These are phyloP conservation scores for Dorcoceras hygrometricum DNA, from an alignment of 257 asterid species.

Conservation along the genomic window DNA sequence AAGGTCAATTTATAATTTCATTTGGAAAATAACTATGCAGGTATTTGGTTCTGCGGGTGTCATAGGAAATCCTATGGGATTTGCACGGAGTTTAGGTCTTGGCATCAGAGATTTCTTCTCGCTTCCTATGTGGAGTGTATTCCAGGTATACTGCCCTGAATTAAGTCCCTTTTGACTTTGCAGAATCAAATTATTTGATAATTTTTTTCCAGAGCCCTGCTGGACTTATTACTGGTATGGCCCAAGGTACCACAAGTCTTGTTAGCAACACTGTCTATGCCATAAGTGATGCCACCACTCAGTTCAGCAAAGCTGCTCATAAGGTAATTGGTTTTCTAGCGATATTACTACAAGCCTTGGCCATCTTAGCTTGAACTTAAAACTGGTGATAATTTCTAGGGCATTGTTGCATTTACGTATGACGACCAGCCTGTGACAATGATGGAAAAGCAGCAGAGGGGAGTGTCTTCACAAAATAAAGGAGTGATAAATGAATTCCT, in stretches of 20 bases:
- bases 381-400: constrained; percentile 50
- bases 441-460: constrained; percentile 72
- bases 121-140: constrained; percentile 79
- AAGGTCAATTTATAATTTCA: constrained; percentile 16
- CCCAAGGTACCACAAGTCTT: constrained; percentile 95
- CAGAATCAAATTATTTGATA: neutral
- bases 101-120: constrained; percentile 93
- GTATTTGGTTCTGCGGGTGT: constrained; percentile 98
- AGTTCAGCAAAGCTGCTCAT: constrained; percentile 94
- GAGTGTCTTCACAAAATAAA: constrained; percentile 74
- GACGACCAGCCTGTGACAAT: constrained; percentile 63
- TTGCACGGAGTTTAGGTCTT: constrained; percentile 86
- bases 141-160: constrained; percentile 54
- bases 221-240: constrained; percentile 91
- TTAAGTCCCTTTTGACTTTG: constrained; percentile 2
- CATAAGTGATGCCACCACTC: constrained; percentile 94
- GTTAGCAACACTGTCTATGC: constrained; percentile 92
- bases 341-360: constrained; percentile 10
- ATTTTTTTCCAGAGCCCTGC: constrained; percentile 74
- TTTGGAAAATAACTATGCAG: constrained; percentile 37
- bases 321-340: constrained; percentile 55
- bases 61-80: constrained; percentile 94
- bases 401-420: constrained; percentile 89
- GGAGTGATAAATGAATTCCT: constrained; percentile 90
- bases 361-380: constrained; percentile 21